phyloP scores from a whole-genome alignment of 805 yeast genomes.

The Wickerhamomyces canadensis region DNA sequence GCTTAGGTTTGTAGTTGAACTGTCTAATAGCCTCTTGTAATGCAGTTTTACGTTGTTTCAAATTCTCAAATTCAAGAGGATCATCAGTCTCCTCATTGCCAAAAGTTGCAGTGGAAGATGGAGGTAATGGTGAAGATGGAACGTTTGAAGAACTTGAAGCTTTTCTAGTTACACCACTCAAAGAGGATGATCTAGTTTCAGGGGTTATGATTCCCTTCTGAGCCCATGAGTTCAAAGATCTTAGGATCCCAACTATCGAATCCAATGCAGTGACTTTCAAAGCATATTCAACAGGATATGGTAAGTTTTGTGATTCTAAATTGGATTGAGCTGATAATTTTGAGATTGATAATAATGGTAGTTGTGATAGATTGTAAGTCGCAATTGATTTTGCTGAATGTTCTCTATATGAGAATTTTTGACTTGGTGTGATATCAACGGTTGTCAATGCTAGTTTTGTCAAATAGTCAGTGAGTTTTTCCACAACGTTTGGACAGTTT shows the following conservation, averaged over 20 bases:
- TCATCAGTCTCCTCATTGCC: slow-evolving; percentile 47
- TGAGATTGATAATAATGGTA: slow-evolving; percentile 72
- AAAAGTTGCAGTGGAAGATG: slow-evolving; percentile 4
- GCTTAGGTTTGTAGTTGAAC: slow-evolving; percentile 82
- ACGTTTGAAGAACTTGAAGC: slow-evolving; percentile 24
- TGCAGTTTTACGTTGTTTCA: slow-evolving; percentile 78
- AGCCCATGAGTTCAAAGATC: slow-evolving; percentile 84
- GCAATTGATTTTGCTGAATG: slow-evolving; percentile 51
- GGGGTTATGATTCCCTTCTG: slow-evolving; percentile 48
- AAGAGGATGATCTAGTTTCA: slow-evolving; percentile 17
- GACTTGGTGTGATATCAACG: slow-evolving; percentile 66
- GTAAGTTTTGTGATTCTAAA: slow-evolving; percentile 40
- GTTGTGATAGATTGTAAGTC: slow-evolving; percentile 65
- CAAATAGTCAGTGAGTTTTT: slow-evolving; percentile 71
- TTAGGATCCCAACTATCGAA: slow-evolving; percentile 74
- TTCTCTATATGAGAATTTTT: slow-evolving; percentile 52
- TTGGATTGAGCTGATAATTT: slow-evolving; percentile 44
- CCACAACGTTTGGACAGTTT: slow-evolving; percentile 77
- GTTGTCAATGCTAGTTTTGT: slow-evolving; percentile 61
- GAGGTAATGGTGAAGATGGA: slow-evolving; percentile 12
- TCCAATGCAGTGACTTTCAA: slow-evolving; percentile 76
- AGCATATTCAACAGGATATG: slow-evolving; percentile 76
- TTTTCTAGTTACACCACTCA: slow-evolving; percentile 16
- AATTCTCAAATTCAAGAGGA: slow-evolving; percentile 78
- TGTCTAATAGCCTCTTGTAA: slow-evolving; percentile 70